Base-by-base conservation (phyloP, 305 asterid species). In the Plantago lanceolata region DNA sequence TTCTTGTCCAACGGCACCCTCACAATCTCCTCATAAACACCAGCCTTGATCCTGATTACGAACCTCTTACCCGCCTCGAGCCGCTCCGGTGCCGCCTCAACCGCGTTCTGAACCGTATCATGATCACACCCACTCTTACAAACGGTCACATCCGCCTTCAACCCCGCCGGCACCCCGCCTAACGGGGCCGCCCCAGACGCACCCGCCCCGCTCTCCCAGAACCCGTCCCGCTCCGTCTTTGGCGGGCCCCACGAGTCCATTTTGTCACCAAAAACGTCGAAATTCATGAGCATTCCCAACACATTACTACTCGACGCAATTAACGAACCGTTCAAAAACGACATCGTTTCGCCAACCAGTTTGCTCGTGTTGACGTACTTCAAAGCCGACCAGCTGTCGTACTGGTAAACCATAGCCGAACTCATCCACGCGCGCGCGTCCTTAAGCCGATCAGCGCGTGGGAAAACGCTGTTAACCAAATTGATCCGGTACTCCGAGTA, bases 381-480 rank as follows among this genome's bases (percentile, higher is more conserved):
- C 24, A 84, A 68, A n/a, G 79, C 83, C 1, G 82, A 71, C 78
- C 83, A 78, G 68, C 87, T 78, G 47, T 78, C 87, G 69, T 75
- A 76, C 8, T 84, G 81, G 59, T 82, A 80, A 3, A 64, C 85
- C 68, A 76, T 8, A 4, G 78, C 84, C 15, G 83, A 80, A 70
- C 92, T 80, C 81, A 77, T 67, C 95, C 92, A 86, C 16, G 91
- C 91, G 24, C 95, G 89, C 9, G 82, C 81, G 73, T 84, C 84
- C 70, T 82, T 86, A 8, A 76, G 44, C n/a, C 11, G 8, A 37
- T 58, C 37, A 5, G 76, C 79, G 3, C 67, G 57, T 8, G 77
- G 57, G 55, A 84, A 55, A 0, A 79, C 83, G 12, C 21, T 74
- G 26, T 28, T 69, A 24, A 72, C 59, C 31, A 62, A 54, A 8